A percentile compares a stretch with the other conserved stretches of the same genome.
Evolutionary conservation across 495 filamentous ascomycete genomes (phyloP).

Genomic region (Coniosporium apollinis): DNA sequence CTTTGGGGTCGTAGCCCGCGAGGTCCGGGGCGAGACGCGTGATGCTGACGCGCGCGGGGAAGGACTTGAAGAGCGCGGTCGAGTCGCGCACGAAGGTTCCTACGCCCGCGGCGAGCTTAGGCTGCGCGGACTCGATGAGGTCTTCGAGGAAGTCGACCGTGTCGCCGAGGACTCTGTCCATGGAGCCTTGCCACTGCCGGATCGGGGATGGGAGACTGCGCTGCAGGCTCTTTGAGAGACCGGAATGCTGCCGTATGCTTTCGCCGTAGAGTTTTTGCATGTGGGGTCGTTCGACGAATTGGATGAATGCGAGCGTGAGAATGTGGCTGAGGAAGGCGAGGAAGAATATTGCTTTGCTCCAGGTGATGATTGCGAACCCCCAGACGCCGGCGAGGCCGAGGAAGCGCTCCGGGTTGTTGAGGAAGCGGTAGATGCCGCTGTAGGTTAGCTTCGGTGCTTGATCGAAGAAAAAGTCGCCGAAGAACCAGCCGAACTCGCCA

Average conservation of each 20-base stretch:
- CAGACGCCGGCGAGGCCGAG: conserved; percentile 90
- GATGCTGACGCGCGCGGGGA: conserved; percentile 76
- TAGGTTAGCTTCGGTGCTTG: conserved; percentile 76
- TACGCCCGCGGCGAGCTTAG: conserved; percentile 73
- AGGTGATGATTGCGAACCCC: conserved; percentile 86
- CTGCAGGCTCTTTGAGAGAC: conserved; percentile 77
- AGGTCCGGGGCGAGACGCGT: conserved; percentile 66
- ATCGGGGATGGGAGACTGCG: conserved; percentile 73
- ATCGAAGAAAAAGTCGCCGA: conserved; percentile 94
- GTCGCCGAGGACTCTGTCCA: conserved; percentile 74
- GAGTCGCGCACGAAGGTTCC: conserved; percentile 79
- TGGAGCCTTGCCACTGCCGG: conserved; percentile 57
- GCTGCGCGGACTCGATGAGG: conserved; percentile 70
- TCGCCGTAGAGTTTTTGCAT: conserved; percentile 96
- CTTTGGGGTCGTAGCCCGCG: conserved; percentile 64
- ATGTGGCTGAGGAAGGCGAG: conserved; percentile 75
- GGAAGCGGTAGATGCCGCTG: conserved; percentile 89
- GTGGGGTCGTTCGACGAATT: conserved; percentile 87
- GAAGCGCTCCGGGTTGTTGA: conserved; percentile 94
- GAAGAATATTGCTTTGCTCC: conserved; percentile 65
- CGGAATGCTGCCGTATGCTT: conserved; percentile 69
- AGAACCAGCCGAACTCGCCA: conserved; percentile 98
- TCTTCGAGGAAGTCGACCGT: conserved; percentile 82
- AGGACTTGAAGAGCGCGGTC: conserved; percentile 70
- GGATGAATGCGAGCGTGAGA: conserved; percentile 71